Evolutionary conservation across 1,139 yeast genomes (phyloP), one percentile per base, ranked within the genome.

Genomic region (Ashbya aceris): DNA sequence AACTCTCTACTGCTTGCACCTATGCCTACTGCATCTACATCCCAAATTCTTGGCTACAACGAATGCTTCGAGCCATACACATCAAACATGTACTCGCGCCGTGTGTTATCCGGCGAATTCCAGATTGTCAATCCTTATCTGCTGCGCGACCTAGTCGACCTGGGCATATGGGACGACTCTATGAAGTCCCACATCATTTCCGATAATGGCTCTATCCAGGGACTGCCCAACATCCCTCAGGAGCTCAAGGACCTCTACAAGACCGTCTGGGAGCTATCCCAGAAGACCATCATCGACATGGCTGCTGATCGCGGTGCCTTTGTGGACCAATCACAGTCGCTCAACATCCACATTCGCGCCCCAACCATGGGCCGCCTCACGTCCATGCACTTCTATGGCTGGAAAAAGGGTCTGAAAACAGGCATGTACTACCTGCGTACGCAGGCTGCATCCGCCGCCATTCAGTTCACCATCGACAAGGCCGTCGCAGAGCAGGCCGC

Each of bases 361-460:
- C 96, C 96, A 40, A 84, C 96, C 1, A 79, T 84, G 79, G 94
- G 95, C 49, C 89, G 89, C 64, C 73, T 91, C 51, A 89, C 97
- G n/a, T 77, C 89, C 56, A 89, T 89, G 93, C 97, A 91, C 65
- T 91, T 91, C 69, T 86, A 89, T 62, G 95, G 96, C 36, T 91
- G 97, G 97, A 82, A 82, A 66, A 83, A 81, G 70, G 98, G 97
- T 37, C 74, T 91, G 61, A 91, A 91, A 73, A 91, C 98, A 4
- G 98, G 98, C 48, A 89, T 91, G 95, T 91, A 91, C 71, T 91
- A 91, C 66, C 70, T 91, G 61, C 77, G 97, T 62, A 89, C 97
- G 5, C 93, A 83, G 69, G 96, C 96, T 30, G 96, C 97, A 2
- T 74, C 95, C 27, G 80, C 91, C 41, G 95, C 97, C 28, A 89